phyloP scores from a whole-genome alignment of 257 asterid species.

The Przewalskia tangutica region DNA sequence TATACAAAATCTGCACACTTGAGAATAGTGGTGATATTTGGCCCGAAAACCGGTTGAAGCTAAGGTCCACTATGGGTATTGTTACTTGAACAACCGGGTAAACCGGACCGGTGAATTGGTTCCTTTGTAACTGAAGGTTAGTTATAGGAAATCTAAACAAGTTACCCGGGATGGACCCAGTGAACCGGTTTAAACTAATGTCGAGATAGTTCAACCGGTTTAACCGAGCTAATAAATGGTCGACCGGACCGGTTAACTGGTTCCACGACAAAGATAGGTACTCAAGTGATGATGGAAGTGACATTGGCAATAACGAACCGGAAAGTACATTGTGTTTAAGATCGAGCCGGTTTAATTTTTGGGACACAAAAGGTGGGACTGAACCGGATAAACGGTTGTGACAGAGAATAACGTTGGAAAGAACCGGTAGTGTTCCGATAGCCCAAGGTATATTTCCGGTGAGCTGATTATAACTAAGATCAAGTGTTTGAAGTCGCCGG shows the following conservation, averaged over 20 bases:
- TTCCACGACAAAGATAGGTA: conserved; percentile 75
- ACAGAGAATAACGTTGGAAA: conserved; percentile 58
- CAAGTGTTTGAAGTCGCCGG: conserved; percentile 52
- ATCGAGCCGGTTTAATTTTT: conserved; percentile 60
- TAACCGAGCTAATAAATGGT: conserved; percentile 27
- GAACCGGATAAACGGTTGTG: conserved; percentile 62
- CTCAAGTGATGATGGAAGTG: conserved; percentile 60
- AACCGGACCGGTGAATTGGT: conserved; percentile 53
- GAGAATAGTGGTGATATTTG: conserved; percentile 65
- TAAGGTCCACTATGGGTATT: conserved; percentile 70
- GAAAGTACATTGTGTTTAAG: conserved; percentile 63
- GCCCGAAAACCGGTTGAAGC: conserved; percentile 71
- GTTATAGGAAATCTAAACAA: conserved; percentile 48
- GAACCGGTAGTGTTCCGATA: conserved; percentile 46
- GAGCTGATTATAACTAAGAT: conserved; percentile 68
- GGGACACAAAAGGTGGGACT: conserved; percentile 52
- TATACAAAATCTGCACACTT: conserved; percentile 59
- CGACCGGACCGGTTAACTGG: conserved; percentile 61
- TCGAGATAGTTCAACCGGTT: conserved; percentile 59
- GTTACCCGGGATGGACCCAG: conserved; percentile 52
- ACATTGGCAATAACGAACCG: conserved; percentile 45
- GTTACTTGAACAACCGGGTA: conserved; percentile 44
- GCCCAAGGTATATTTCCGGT: conserved; percentile 47
- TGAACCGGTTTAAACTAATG: conserved; percentile 68
- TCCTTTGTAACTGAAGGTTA: conserved; percentile 69